Evolutionary conservation across 495 filamentous ascomycete genomes (phyloP).

Genomic region (Trichoderma erinaceum): DNA sequence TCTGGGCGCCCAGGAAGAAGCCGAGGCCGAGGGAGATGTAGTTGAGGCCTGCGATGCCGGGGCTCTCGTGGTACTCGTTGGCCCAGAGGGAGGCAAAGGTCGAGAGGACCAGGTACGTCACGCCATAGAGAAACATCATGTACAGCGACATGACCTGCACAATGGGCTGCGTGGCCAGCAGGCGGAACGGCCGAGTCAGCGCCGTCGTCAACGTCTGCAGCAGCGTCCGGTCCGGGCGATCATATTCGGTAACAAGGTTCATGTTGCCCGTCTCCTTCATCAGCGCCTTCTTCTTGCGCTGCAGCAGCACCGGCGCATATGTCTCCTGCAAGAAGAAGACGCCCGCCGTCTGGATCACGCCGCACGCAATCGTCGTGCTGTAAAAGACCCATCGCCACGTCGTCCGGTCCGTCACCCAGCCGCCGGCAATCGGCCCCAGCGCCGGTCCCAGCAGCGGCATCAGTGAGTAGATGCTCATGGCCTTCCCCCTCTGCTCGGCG

Average conservation of each 20-base stretch:
- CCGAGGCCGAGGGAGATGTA: conserved; percentile 64
- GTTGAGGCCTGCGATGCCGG: conserved; percentile 60
- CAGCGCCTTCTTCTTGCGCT: conserved; percentile 48
- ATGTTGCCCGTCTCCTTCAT: conserved; percentile 59
- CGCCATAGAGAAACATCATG: conserved; percentile 61
- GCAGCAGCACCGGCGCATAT: conserved; percentile 59
- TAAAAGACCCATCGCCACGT: conserved; percentile 70
- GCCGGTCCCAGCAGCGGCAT: conserved; percentile 60
- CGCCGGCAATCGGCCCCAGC: conserved; percentile 57
- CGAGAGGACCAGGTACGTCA: conserved; percentile 66
- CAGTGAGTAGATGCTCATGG: conserved; percentile 59
- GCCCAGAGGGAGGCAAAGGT: conserved; percentile 61
- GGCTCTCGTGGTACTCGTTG: conserved; percentile 51
- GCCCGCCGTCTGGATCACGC: conserved; percentile 54
- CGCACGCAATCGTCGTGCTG: conserved; percentile 56
- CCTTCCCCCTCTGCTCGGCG: conserved; percentile 58
- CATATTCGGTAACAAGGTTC: conserved; percentile 57
- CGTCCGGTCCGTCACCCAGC: conserved; percentile 61
- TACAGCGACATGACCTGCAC: conserved; percentile 44
- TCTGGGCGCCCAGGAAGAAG: conserved; percentile 60
- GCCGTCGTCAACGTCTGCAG: conserved; percentile 36
- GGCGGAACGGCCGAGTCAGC: conserved; percentile 49
- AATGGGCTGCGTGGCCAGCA: conserved; percentile 56
- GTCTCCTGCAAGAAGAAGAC: conserved; percentile 66
- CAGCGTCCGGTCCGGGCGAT: conserved; percentile 38